These are phyloP conservation scores for Podaxis carcinomalis DNA, from an alignment of 768 basidiomycete genomes.

Conservation along the genomic window DNA sequence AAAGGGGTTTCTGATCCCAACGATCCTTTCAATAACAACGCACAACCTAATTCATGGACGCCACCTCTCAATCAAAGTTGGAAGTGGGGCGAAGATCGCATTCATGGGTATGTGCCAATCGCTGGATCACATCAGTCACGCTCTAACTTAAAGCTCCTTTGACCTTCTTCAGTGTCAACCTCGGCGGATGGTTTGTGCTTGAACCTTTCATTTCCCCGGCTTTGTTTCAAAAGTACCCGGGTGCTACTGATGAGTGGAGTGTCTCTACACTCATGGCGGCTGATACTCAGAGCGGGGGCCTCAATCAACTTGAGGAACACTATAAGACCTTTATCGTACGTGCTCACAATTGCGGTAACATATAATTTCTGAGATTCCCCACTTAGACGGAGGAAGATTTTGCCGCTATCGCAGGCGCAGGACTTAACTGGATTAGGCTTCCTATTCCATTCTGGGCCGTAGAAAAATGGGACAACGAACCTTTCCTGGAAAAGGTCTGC, in stretches of 20 bases:
- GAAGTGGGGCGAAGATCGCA: constrained; percentile 59
- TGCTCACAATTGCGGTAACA: constrained; percentile 7
- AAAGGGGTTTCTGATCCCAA: constrained; percentile 64
- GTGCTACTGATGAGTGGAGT: constrained; percentile 70
- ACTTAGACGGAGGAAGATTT: constrained; percentile 84
- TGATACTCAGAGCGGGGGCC: constrained; percentile 43
- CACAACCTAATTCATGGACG: constrained; percentile 75
- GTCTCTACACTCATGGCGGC: constrained; percentile 60
- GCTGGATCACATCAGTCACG: background rate
- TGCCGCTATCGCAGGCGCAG: constrained; percentile 84
- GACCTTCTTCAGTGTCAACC: constrained; percentile 51
- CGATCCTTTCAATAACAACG: constrained; percentile 72
- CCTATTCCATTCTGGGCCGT: constrained; percentile 88
- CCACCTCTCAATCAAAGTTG: constrained; percentile 75
- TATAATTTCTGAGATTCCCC: background rate
- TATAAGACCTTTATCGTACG: constrained; percentile 82
- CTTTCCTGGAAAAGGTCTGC: constrained; percentile 67
- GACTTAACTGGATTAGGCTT: constrained; percentile 81
- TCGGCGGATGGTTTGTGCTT: constrained; percentile 73
- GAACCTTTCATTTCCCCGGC: constrained; percentile 72
- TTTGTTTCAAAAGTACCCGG: constrained; percentile 62
- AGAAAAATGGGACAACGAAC: constrained; percentile 66
- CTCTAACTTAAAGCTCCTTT: constrained; percentile 6
- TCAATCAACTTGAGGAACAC: constrained; percentile 67
- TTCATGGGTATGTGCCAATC: constrained; percentile 47